These are phyloP conservation scores for Protoeuglena noctilucae DNA, from an alignment of 139 green algal genomes.

Conservation along the genomic window DNA sequence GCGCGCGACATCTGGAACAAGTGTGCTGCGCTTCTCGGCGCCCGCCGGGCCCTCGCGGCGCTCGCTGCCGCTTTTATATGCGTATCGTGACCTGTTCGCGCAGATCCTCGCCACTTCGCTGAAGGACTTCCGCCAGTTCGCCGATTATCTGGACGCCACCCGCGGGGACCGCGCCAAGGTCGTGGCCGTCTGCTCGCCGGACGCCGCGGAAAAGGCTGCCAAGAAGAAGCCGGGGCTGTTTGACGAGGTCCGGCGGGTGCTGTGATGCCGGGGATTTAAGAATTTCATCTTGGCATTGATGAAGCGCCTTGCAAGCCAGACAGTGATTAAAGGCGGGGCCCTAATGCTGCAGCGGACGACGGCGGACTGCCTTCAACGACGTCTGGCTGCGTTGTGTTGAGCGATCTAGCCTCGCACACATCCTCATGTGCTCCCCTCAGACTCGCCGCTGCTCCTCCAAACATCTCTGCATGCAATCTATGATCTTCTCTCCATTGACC, in stretches of 20 bases:
- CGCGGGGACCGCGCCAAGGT: constrained; percentile 36
- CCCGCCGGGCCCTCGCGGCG: constrained; percentile 28
- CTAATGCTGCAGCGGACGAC: too few species aligned
- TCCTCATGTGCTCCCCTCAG: too few species aligned
- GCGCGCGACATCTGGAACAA: constrained; percentile 63
- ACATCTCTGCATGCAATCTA: too few species aligned
- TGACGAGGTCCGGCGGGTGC: constrained; percentile 28
- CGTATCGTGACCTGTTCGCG: neutral
- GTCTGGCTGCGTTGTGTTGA: too few species aligned
- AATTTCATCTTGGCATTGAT: too few species aligned
- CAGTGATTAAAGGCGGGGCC: too few species aligned
- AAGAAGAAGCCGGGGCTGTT: constrained; percentile 60
- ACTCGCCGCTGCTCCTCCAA: too few species aligned
- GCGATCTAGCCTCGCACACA: too few species aligned
- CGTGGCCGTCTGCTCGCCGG: constrained; percentile 61
- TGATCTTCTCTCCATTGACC: too few species aligned
- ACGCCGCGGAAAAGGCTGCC: constrained; percentile 40
- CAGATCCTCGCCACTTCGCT: constrained; percentile 46
- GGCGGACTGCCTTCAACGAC: too few species aligned
- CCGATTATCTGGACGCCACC: constrained; percentile 50
- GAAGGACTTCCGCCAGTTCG: constrained; percentile 68
- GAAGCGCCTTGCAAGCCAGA: too few species aligned
- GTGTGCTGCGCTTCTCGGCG: constrained; percentile 48
- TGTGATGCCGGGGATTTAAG: too few species aligned
- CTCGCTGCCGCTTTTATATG: constrained; percentile 59